Evolutionary conservation across 2,329 filamentous ascomycete genomes (phyloP), one percentile per base, ranked within the genome.

Genomic region (Exophiala aquamarina): DNA sequence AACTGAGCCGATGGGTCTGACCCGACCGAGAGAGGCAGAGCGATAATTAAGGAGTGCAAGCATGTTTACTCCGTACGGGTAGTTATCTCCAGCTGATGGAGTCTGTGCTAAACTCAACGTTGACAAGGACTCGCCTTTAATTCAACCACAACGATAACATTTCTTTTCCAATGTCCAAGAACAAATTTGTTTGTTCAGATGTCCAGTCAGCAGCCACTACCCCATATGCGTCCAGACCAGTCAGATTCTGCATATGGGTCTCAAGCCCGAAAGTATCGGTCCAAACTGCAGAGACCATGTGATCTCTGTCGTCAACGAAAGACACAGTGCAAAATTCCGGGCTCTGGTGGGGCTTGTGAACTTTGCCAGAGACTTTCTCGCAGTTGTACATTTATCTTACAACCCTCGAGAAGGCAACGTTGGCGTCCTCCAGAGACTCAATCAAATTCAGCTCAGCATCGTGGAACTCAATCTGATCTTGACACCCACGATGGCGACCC

Each of bases 381-480:
- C 28, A 32, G 20, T 21, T 47, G 44, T 41, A 47, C 44, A 35
- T 47, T 47, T 47, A 37, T 47, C 37, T 32, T 47, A 20, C 44
- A 41, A 37, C 44, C 44, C 18, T 17, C 36, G 44, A 47, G 38
- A 28, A 44, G 29, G 21, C 32, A 44, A 35, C 18, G 42, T 28
- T 23, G 33, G 32, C 42, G 21, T 38, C 42, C 42, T 38, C 33
- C 42, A 31, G 42, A 37, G 21, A 13, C 14, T 34, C 32, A 13
- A 35, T 23, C 41, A 35, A 35, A n/a, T n/a, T n/a, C 41, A 23
- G 41, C 11, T 32, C 42, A 37, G 20, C 42, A 36, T 37, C 33
- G 33, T 38, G 42, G 20, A 18, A 8, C 32, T 23, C 42, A 44
- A 37, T 44, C 42, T 29, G 33, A 44, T 31, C 11, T 38, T n/a